A percentile compares a stretch with the other conserved stretches of the same genome.
Conservation (phyloP, 2,329 filamentous ascomycete genomes). For the Colletotrichum orbiculare region DNA sequence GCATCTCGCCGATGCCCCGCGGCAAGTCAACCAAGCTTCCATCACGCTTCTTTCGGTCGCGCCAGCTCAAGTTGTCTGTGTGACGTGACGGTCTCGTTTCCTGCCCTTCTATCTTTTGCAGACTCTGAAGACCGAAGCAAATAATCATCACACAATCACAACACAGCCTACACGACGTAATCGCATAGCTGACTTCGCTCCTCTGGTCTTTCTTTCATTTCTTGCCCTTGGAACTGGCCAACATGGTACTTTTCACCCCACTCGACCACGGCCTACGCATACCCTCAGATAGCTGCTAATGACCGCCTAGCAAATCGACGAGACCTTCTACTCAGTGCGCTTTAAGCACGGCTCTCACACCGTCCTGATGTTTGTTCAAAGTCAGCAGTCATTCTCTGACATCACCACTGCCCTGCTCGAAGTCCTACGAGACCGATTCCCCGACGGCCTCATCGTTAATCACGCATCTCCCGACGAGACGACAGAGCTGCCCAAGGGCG, state of each 20-base stretch:
- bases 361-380: slow-evolving; percentile 73
- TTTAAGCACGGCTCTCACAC: slow-evolving; percentile 80
- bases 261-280: not conserved
- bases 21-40: not conserved
- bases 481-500: slow-evolving; percentile 53
- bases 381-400: slow-evolving; percentile 65
- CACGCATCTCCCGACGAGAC: slow-evolving; percentile 43
- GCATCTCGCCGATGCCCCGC: slow-evolving; percentile 36
- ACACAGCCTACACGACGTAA: too few species aligned
- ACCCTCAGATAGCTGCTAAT: slow-evolving; percentile 5
- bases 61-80: too few species aligned
- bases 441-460: slow-evolving; percentile 59
- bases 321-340: slow-evolving; percentile 71
- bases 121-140: not conserved
- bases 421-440: slow-evolving; percentile 67
- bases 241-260: slow-evolving; percentile 5
- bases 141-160: not conserved
- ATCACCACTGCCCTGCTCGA: slow-evolving; percentile 69
- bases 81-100: too few species aligned
- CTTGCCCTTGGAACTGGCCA: not conserved
- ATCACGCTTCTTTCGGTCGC: not conserved
- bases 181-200: too few species aligned
- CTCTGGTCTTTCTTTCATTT: too few species aligned
- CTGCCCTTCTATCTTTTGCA: too few species aligned
- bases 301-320: slow-evolving; percentile 45